Evolutionary conservation across 106 monocot species (phyloP), one percentile per base, ranked within the genome.

Genomic region (Dioscorea alata): DNA sequence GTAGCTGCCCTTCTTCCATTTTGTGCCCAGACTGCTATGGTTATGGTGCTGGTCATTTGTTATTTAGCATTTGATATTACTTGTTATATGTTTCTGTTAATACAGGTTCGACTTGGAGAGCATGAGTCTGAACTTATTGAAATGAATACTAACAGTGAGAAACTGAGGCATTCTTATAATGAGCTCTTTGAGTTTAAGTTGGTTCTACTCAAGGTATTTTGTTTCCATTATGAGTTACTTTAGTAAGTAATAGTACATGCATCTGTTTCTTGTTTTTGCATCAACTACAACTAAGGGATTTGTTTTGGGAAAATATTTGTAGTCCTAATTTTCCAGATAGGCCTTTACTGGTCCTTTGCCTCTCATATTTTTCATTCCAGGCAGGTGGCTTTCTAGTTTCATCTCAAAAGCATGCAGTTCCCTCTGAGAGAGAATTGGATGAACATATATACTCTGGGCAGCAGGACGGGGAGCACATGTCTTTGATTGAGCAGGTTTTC

Each of bases 161-260:
- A 93, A 59, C 75, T 99, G 62, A 78, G 57, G 18, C 92, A 87
- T 14, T 76, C 97, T 59, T 99, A 93, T 64, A 99, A 99, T 69
- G 97, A 99, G 58, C 93, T 99, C 53, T 85, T 99, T 79, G 97
- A 99, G 69, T 92, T 85, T 72, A 99, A 99, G 76, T 71, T 99
- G 70, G 92, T 99, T 67, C 77, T 99, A 23, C 57, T 84, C 59
- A 99, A 99, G 89, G 97, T 99, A 90, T 60, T 57, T 66, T 70
- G 34, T 61, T 64, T 19, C 21, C 59, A 42, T 42, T 42, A 10
- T 42, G 42, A 42, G 42, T 42, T 42, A 42, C 5, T 42, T 10
- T 42, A 42, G 6, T 0, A 42, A 42, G 42, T 42, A 42, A 42
- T 42, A 8, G 42, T 42, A 42, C 6, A 10, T 42, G 42, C 4